A percentile compares a stretch with the other conserved stretches of the same genome.
Evolutionary conservation across 768 basidiomycete genomes (phyloP).

Genomic region (Crepidotus variabilis): DNA sequence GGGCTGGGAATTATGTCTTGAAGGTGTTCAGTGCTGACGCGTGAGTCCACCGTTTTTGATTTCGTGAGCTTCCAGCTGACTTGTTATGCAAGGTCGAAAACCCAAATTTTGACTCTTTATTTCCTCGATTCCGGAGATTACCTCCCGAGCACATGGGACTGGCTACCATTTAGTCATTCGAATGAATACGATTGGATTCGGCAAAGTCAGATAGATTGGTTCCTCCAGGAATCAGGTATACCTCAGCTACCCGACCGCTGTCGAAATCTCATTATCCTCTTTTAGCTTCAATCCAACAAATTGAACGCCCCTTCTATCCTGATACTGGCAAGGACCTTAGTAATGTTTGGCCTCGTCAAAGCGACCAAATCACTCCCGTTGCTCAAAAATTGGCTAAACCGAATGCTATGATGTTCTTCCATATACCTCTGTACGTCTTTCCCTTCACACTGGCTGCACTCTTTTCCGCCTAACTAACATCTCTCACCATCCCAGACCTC

Average conservation of each 20-base stretch:
- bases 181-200: constrained; percentile 87
- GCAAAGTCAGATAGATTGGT: constrained; percentile 86
- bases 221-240: constrained; percentile 71
- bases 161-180: constrained; percentile 60
- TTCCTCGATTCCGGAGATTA: constrained; percentile 89
- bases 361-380: constrained; percentile 57
- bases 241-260: neutral
- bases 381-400: constrained; percentile 73
- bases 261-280: neutral
- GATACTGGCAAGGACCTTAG: constrained; percentile 72
- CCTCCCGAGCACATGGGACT: constrained; percentile 53
- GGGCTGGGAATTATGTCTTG: constrained; percentile 88
- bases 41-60: constrained; percentile 49
- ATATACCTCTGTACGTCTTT: constrained; percentile 79
- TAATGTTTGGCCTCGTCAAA: constrained; percentile 54
- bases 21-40: constrained; percentile 82
- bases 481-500: constrained; percentile 62
- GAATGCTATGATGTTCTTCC: constrained; percentile 97
- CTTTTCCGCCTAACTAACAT: neutral
- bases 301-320: constrained; percentile 81
- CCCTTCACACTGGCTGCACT: neutral
- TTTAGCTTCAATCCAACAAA: constrained; percentile 58
- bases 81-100: constrained; percentile 54
- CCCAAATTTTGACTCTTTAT: constrained; percentile 86
- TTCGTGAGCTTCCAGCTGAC: neutral